These are phyloP conservation scores for Micractinium sp. DNA, from an alignment of 139 green algal species.

Conservation along the genomic window DNA sequence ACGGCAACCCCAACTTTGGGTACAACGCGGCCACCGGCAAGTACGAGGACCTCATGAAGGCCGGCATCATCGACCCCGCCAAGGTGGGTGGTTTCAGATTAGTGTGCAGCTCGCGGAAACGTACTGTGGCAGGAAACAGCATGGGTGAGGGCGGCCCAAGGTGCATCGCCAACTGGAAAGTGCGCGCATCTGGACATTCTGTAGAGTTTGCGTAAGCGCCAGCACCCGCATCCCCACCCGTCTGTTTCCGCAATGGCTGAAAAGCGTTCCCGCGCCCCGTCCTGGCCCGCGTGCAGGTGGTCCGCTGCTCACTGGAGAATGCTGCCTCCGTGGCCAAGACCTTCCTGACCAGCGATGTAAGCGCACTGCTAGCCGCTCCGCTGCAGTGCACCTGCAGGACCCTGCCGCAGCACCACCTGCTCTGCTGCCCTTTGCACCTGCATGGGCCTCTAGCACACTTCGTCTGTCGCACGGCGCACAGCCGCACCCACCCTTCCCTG, in stretches of 20 bases:
- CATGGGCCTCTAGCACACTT: too few species aligned
- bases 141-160: too few species aligned
- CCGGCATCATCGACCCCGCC: conserved; percentile 99
- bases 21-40: conserved; percentile 95
- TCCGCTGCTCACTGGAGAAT: conserved; percentile 97
- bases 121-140: too few species aligned
- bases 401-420: not conserved
- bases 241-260: too few species aligned
- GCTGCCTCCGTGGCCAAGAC: conserved; percentile 94
- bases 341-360: conserved; percentile 95
- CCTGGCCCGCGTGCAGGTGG: conserved; percentile 46
- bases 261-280: too few species aligned
- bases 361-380: not conserved
- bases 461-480: not conserved
- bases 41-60: conserved; percentile 95
- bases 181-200: too few species aligned
- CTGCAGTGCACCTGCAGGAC: too few species aligned
- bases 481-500: too few species aligned
- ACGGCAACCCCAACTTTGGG: conserved; percentile 95
- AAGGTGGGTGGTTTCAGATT: conserved; percentile 73
- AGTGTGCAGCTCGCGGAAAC: too few species aligned
- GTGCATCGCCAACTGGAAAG: too few species aligned
- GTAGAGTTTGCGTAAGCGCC: too few species aligned
- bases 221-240: too few species aligned
- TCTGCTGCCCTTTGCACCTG: not conserved